Conservation (phyloP, 495 filamentous ascomycete genomes). For the Hyaloscypha finlandica region DNA sequence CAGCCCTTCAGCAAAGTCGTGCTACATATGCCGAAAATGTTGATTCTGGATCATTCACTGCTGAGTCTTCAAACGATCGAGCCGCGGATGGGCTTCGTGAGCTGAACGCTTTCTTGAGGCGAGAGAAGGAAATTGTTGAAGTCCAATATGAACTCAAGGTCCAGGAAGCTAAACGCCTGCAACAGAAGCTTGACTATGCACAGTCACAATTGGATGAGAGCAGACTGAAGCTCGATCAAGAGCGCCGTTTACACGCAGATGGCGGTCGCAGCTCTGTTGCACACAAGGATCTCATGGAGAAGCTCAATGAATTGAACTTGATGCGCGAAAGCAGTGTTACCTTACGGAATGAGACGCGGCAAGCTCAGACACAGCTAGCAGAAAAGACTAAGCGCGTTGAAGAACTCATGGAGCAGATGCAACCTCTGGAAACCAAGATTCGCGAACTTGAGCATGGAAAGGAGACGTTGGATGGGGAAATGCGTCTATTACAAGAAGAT, state of each 20-base stretch:
- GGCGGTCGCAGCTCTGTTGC: constrained; percentile 67
- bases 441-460: constrained; percentile 77
- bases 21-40: constrained; percentile 49
- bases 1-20: constrained; percentile 72
- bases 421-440: constrained; percentile 78
- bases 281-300: constrained; percentile 88
- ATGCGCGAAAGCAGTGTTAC: constrained; percentile 92
- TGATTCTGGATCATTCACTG: constrained; percentile 40
- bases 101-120: constrained; percentile 85
- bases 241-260: constrained; percentile 75
- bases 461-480: constrained; percentile 79
- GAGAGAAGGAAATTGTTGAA: constrained; percentile 96
- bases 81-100: constrained; percentile 78
- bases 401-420: constrained; percentile 71
- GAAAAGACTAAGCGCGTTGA: constrained; percentile 75
- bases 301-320: constrained; percentile 89
- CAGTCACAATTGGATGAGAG: constrained; percentile 85
- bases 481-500: constrained; percentile 81
- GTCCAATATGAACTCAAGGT: constrained; percentile 87
- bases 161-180: constrained; percentile 81
- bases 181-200: constrained; percentile 86
- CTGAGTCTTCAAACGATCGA: constrained; percentile 38
- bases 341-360: constrained; percentile 79
- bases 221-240: constrained; percentile 82
- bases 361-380: constrained; percentile 69